Evolutionary conservation across 1,284 basidiomycete species (phyloP).

Genomic region (Sanghuangporus baumii): DNA sequence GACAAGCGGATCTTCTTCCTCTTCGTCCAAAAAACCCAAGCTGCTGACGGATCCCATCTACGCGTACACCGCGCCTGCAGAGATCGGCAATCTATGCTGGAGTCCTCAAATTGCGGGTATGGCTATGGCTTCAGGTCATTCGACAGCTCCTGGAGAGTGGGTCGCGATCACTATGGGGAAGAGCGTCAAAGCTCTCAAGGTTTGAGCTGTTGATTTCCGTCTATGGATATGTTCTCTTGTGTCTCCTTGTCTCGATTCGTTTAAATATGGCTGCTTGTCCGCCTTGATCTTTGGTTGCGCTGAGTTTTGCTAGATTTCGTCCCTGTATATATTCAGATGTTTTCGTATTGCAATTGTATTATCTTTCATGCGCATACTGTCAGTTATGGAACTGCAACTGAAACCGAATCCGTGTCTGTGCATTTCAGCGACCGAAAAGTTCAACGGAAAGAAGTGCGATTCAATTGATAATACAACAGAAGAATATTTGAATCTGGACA

Average conservation of each 20-base stretch:
- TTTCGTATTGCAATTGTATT: neutral
- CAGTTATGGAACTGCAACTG: no score
- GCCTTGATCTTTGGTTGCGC: neutral
- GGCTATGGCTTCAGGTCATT: constrained; percentile 66
- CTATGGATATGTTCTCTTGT: neutral
- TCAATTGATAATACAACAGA: no score
- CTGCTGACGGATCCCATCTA: constrained; percentile 70
- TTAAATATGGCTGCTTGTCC: neutral
- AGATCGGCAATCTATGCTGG: constrained; percentile 88
- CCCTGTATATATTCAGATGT: neutral
- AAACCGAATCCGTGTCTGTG: no score
- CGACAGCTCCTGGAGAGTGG: constrained; percentile 80
- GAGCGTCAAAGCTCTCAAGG: constrained; percentile 76
- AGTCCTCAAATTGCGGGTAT: constrained; percentile 71
- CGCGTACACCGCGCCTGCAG: constrained; percentile 75
- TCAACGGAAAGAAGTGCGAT: no score
- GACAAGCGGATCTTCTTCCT: constrained; percentile 13
- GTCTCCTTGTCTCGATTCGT: neutral
- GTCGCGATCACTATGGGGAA: constrained; percentile 85
- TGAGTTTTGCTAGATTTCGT: neutral
- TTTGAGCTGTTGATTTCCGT: constrained; percentile 34
- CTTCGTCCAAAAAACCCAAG: constrained; percentile 62
- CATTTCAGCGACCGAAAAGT: no score
- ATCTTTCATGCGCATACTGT: neutral
- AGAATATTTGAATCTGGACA: no score